Percentiles rank a stretch among this genome's conserved stretches.
phyloP scores from a whole-genome alignment of 1,284 basidiomycete species.

The Cryptococcus wingfieldii region DNA sequence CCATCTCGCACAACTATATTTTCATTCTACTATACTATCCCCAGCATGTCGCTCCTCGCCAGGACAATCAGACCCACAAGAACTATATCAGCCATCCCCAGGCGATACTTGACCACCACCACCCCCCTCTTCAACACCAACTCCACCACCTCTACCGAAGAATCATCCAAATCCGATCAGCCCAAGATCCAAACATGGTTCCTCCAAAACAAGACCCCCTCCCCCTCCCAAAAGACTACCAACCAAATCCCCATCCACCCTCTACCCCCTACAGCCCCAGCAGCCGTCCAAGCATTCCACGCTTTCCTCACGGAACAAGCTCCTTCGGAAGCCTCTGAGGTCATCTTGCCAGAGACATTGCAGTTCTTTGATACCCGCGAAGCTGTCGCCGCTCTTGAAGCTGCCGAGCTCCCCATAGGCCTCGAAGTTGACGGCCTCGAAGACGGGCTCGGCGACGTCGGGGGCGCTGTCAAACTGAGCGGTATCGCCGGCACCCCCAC shows the following conservation, averaged over 20 bases:
- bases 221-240: too few relatives aligned
- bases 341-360: constrained; percentile 8
- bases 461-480: not conserved
- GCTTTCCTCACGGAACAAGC: constrained; percentile 7
- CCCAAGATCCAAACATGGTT: constrained; percentile 14
- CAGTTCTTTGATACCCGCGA: constrained; percentile 8
- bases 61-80: not conserved
- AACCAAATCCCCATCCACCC: not conserved
- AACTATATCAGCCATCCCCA: not conserved
- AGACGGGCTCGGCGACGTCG: not conserved
- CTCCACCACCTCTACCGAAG: not conserved
- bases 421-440: not conserved
- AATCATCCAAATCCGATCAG: not conserved
- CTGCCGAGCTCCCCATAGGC: not conserved
- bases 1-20: too few relatives aligned
- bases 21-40: too few relatives aligned
- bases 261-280: not conserved
- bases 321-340: constrained; percentile 4
- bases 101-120: not conserved
- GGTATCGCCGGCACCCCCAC: not conserved
- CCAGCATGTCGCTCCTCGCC: too few relatives aligned
- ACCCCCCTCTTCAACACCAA: not conserved
- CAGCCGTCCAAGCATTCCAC: constrained; percentile 1
- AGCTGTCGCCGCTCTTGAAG: not conserved
- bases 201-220: not conserved